Evolutionary conservation across 78 protist species (phyloP).

Genomic region (Tieghemostelium lacteum): DNA sequence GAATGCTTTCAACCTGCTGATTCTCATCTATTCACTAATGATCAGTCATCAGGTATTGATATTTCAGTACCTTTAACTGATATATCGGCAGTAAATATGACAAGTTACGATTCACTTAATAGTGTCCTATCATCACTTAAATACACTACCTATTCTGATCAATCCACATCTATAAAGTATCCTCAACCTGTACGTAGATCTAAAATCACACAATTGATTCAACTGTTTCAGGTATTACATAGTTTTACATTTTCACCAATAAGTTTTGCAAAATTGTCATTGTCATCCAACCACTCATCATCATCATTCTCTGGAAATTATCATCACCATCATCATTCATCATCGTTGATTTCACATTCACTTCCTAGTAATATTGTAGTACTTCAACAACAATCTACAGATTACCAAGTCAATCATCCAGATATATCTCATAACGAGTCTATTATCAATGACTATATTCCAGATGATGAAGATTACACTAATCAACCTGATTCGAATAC

Average conservation of each 20-base stretch:
- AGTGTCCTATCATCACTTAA: constrained; percentile 39
- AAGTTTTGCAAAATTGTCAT: constrained; percentile 13
- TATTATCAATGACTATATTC: no score
- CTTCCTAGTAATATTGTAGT: no score
- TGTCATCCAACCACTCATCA: background rate
- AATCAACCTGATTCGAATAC: no score
- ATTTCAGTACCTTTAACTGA: background rate
- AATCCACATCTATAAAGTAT: constrained; percentile 2
- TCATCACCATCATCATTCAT: no score
- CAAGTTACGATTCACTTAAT: constrained; percentile 36
- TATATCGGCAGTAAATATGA: background rate
- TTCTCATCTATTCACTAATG: constrained; percentile 8
- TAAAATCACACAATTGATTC: constrained; percentile 25
- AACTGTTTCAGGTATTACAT: constrained; percentile 16
- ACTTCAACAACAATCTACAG: no score
- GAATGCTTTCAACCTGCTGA: constrained; percentile 46
- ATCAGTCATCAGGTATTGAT: constrained; percentile 9
- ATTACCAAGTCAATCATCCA: no score
- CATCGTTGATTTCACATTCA: no score
- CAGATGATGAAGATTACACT: no score
- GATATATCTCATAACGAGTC: no score
- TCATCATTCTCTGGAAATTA: no score
- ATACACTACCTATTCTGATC: constrained; percentile 57
- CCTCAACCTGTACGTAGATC: constrained; percentile 22
- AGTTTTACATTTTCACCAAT: constrained; percentile 29